Evolutionary conservation across 192 early-diverging fungal genomes (phyloP), one percentile per base, ranked within the genome.

Genomic region (Backusella psychrophila): DNA sequence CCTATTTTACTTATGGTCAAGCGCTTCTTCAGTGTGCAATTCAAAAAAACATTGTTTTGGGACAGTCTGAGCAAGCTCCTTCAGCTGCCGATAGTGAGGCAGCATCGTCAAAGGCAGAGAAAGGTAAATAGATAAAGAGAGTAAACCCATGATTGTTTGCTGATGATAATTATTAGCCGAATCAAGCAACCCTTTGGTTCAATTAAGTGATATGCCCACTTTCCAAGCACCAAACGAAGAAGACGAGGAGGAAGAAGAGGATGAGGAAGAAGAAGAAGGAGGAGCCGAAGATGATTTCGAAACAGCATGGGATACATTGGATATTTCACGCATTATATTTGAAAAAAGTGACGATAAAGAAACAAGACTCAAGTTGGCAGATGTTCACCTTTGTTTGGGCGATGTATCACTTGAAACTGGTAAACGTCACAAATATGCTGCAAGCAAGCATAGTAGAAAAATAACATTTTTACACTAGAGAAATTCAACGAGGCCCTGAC

Each of bases 401-500:
- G 96, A 97, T 78, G 90, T 97, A 7, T 95, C 93, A 6, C 82
- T 97, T 71, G 96, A 97, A 81, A 90, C 90, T 9, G 94, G 93
- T 86, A 89, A 83, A 33, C 33, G 33, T 33, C 33, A 33, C 33
- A 33, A 33, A 33, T 0, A 33, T 33, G 33, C 3, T 33, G 33
- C 33, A 33, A 33, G 3, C 33, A 33, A 33, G 33, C 33, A 33
- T 33, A 33, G 33, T 3, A 33, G 33, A 33, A 33, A 73, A 39
- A 38, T 38, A 38, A 38, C 38, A 38, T 39, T 12, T 39, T 11
- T 12, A 39, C 38, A 39, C 38, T 39, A 84, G 92, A 90, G 66
- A 90, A 89, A 78, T 92, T 92, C 83, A 87, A 90, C 66, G 87
- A 90, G 74, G 92, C 92, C 1, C 79, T 90, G 17, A 77, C 84